These are phyloP conservation scores for Aphanomyces astaci DNA, from an alignment of 352 stramenopile genomes.

Conservation along the genomic window DNA sequence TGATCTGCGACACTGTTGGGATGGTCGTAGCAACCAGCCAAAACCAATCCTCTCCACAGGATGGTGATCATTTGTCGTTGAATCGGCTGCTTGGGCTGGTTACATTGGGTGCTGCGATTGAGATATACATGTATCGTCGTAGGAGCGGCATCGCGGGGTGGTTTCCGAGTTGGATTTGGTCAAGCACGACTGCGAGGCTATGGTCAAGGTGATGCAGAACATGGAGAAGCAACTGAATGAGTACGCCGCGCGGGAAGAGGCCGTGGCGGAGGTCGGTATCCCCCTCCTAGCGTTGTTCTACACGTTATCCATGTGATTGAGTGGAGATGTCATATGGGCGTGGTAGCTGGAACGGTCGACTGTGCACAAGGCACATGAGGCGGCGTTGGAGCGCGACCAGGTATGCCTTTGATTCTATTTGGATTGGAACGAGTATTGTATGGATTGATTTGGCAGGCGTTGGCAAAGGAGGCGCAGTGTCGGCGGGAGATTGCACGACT, in stretches of 20 bases:
- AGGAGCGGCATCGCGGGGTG: neutral
- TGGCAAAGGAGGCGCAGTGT: slow-evolving; percentile 41
- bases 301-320: too few species aligned
- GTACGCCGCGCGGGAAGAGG: slow-evolving; percentile 63
- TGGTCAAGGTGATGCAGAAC: slow-evolving; percentile 68
- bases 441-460: neutral
- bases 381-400: slow-evolving; percentile 70
- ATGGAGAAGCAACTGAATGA: slow-evolving; percentile 81
- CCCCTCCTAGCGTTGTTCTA: too few species aligned
- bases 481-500: slow-evolving; percentile 62
- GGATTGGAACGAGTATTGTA: neutral
- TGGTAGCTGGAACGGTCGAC: slow-evolving; percentile 58
- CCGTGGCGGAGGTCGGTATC: slow-evolving; percentile 62
- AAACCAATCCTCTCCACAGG: too few species aligned
- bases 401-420: slow-evolving; percentile 25
- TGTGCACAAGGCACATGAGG: slow-evolving; percentile 59
- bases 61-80: too few species aligned
- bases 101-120: too few species aligned
- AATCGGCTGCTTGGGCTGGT: too few species aligned
- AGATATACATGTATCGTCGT: too few species aligned
- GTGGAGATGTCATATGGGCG: neutral
- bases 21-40: too few species aligned
- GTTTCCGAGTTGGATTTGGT: slow-evolving; percentile 50
- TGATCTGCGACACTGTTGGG: neutral
- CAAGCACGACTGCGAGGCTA: slow-evolving; percentile 69